Conservation (phyloP, 768 basidiomycete species). For the Suillus placidus region DNA sequence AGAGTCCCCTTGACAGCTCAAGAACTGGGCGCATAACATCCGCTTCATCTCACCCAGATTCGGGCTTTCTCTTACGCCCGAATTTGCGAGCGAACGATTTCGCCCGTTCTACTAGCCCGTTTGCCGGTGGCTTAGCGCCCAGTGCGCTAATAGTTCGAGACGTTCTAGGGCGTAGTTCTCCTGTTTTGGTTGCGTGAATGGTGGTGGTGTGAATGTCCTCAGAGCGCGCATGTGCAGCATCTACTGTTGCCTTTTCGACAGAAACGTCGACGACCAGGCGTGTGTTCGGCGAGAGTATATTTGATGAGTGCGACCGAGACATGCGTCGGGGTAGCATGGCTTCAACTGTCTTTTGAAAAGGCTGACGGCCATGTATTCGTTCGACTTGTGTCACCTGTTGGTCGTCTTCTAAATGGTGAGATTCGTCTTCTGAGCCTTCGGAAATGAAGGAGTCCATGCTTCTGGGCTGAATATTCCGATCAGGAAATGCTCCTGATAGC, state of each 20-base stretch:
- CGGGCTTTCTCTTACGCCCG: slow-evolving; percentile 40
- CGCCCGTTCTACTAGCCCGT: slow-evolving; percentile 39
- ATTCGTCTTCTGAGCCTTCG: slow-evolving; percentile 34
- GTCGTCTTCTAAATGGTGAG: slow-evolving; percentile 43
- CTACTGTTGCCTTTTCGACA: slow-evolving; percentile 46
- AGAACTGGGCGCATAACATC: slow-evolving; percentile 10
- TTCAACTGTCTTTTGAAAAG: slow-evolving; percentile 45
- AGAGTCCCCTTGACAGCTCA: slow-evolving; percentile 1
- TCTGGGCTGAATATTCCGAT: slow-evolving; percentile 39
- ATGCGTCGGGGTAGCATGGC: slow-evolving; percentile 49
- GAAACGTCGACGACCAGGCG: slow-evolving; percentile 50
- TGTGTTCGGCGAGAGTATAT: slow-evolving; percentile 33
- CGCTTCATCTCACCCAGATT: slow-evolving; percentile 15
- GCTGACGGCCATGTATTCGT: slow-evolving; percentile 46
- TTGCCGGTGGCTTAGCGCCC: slow-evolving; percentile 22
- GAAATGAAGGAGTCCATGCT: slow-evolving; percentile 50
- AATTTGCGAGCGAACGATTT: slow-evolving; percentile 47
- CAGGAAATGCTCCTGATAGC: slow-evolving; percentile 16
- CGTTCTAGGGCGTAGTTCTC: slow-evolving; percentile 37
- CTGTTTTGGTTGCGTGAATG: slow-evolving; percentile 25
- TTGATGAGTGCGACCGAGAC: slow-evolving; percentile 44
- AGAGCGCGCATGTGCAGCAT: slow-evolving; percentile 11
- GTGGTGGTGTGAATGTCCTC: slow-evolving; percentile 20
- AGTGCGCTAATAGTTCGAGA: slow-evolving; percentile 35
- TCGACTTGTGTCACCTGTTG: slow-evolving; percentile 52